These are phyloP conservation scores for Claviceps quebecensis DNA, from an alignment of 2,329 filamentous ascomycete species.

Conservation along the genomic window DNA sequence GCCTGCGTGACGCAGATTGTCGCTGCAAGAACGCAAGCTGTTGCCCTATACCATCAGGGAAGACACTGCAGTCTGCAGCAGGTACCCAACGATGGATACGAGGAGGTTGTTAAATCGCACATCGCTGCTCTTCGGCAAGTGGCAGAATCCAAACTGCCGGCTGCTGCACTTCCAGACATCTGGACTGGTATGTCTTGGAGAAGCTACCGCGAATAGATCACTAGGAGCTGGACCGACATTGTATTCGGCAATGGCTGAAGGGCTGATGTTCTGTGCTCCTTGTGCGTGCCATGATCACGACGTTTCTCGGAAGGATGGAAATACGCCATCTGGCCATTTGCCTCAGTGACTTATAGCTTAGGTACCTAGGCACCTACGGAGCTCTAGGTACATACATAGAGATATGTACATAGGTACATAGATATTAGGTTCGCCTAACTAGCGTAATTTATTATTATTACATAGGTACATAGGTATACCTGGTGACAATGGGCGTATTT, in stretches of 20 bases:
- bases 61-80: neutral
- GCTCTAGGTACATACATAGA: too few relatives aligned
- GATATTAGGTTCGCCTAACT: too few relatives aligned
- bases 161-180: neutral
- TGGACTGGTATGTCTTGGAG: constrained; percentile 1
- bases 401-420: too few relatives aligned
- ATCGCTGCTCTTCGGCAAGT: neutral
- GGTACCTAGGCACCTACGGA: too few relatives aligned
- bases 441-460: too few relatives aligned
- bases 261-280: neutral
- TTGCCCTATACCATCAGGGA: neutral
- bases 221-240: neutral
- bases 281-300: too few relatives aligned
- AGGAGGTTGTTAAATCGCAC: neutral
- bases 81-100: neutral
- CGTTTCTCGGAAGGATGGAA: too few relatives aligned
- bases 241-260: constrained; percentile 1
- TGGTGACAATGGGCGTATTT: too few relatives aligned
- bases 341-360: too few relatives aligned
- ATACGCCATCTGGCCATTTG: too few relatives aligned
- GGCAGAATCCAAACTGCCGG: neutral
- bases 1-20: constrained; percentile 1
- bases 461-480: too few relatives aligned
- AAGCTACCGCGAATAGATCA: neutral
- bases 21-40: neutral